These are phyloP conservation scores for Hymenoscyphus occultus DNA, from an alignment of 2,329 filamentous ascomycete genomes.

Conservation along the genomic window DNA sequence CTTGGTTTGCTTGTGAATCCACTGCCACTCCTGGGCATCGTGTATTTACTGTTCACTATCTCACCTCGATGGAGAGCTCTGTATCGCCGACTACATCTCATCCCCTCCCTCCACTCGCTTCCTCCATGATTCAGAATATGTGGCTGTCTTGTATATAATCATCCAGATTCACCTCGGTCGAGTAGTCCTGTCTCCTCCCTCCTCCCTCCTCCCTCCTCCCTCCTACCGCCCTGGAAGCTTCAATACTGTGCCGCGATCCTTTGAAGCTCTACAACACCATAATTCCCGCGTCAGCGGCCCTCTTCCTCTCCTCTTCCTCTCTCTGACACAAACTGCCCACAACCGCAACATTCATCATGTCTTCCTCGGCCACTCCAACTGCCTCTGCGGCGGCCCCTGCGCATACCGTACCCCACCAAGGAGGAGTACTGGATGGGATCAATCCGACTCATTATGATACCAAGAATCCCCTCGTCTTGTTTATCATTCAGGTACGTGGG, in stretches of 20 bases:
- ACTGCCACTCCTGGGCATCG: background rate
- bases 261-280: slow-evolving; percentile 2
- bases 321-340: background rate
- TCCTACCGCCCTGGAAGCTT: background rate
- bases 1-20: background rate
- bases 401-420: background rate
- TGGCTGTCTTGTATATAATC: background rate
- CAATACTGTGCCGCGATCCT: background rate
- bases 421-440: slow-evolving; percentile 54
- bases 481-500: slow-evolving; percentile 63
- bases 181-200: background rate
- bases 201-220: too few relatives aligned
- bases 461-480: slow-evolving; percentile 63
- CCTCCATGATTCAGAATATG: background rate
- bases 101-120: background rate
- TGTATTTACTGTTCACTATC: too few relatives aligned
- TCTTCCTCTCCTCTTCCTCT: background rate
- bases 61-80: too few relatives aligned
- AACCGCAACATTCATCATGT: background rate
- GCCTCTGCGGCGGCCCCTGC: background rate
- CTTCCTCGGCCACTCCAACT: background rate
- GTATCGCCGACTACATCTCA: background rate
- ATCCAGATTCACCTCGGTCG: background rate
- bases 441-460: slow-evolving; percentile 61
- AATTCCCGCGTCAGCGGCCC: background rate